Evolutionary conservation across 345 rosid species (phyloP).

Genomic region (Aquilaria yunnanensis): DNA sequence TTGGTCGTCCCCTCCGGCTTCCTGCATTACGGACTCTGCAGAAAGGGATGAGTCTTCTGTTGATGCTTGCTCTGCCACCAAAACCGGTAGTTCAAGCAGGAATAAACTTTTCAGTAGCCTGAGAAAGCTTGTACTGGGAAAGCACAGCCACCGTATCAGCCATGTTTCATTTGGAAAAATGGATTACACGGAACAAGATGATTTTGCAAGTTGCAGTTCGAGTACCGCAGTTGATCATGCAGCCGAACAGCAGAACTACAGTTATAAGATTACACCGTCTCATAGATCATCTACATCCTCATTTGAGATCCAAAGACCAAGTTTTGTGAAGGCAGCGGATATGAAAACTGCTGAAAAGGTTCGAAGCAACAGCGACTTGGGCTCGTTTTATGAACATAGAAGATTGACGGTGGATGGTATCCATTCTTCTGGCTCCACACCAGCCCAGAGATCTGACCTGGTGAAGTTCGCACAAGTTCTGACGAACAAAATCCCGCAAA

Average conservation of each 20-base stretch:
- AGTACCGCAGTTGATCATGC: conserved; percentile 19
- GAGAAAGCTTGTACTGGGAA: conserved; percentile 54
- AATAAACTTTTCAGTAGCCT: conserved; percentile 54
- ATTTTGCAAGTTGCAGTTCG: conserved; percentile 29
- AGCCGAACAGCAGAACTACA: conserved; percentile 17
- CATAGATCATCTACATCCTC: conserved; percentile 32
- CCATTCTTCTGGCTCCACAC: conserved; percentile 1
- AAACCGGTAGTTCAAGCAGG: conserved; percentile 34
- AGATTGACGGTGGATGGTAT: conserved; percentile 16
- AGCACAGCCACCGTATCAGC: conserved; percentile 35
- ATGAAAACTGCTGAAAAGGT: conserved; percentile 19
- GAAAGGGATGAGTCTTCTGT: conserved; percentile 44
- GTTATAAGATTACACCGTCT: conserved; percentile 18
- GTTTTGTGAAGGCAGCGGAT: conserved; percentile 29
- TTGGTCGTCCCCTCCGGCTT: conserved; percentile 57
- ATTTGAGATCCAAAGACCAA: conserved; percentile 40
- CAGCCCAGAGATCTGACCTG: conserved; percentile 38
- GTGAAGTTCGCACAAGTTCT: conserved; percentile 57
- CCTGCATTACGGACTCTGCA: conserved; percentile 45
- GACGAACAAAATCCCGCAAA: conserved; percentile 27
- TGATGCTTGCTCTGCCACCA: conserved; percentile 27
- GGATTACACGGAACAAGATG: conserved; percentile 25
- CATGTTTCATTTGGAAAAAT: conserved; percentile 24
- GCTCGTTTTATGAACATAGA: conserved; percentile 16
- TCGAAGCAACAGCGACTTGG: conserved; percentile 23